Conservation (phyloP, 108 stramenopile genomes). For the Chaetoceros muelleri region DNA sequence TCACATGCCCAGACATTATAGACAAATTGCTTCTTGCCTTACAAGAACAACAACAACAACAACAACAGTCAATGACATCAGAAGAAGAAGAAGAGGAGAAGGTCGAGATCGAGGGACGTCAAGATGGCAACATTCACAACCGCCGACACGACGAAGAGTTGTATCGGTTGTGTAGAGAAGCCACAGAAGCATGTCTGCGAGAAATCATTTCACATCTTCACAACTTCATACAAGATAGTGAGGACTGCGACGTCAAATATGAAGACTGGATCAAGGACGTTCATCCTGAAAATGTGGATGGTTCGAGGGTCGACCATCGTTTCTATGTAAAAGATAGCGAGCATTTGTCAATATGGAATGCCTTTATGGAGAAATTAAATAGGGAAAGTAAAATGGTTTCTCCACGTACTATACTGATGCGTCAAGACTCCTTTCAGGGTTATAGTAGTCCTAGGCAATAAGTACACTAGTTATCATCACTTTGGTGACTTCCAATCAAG, state of each 20-base stretch:
- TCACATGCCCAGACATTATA: too few relatives aligned
- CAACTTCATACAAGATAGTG: slow-evolving; percentile 9
- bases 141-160: slow-evolving; percentile 38
- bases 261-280: slow-evolving; percentile 66
- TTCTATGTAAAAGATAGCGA: slow-evolving; percentile 70
- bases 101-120: too few relatives aligned
- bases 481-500: too few relatives aligned
- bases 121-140: too few relatives aligned
- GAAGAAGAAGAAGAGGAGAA: too few relatives aligned
- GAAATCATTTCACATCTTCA: slow-evolving; percentile 36
- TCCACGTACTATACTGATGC: background rate
- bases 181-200: slow-evolving; percentile 32
- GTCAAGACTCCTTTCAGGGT: background rate
- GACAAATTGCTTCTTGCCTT: too few relatives aligned
- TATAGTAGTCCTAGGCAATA: too few relatives aligned
- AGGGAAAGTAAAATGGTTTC: background rate
- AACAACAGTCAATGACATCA: too few relatives aligned
- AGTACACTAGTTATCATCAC: too few relatives aligned
- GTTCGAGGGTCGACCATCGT: slow-evolving; percentile 34
- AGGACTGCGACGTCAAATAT: slow-evolving; percentile 45
- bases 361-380: background rate
- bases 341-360: slow-evolving; percentile 61
- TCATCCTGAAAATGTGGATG: slow-evolving; percentile 62
- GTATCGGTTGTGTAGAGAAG: slow-evolving; percentile 37
- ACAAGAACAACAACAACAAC: too few relatives aligned